Evolutionary conservation across 2,329 filamentous ascomycete species (phyloP).

Genomic region (Arthrobotrys pseudoclavata): DNA sequence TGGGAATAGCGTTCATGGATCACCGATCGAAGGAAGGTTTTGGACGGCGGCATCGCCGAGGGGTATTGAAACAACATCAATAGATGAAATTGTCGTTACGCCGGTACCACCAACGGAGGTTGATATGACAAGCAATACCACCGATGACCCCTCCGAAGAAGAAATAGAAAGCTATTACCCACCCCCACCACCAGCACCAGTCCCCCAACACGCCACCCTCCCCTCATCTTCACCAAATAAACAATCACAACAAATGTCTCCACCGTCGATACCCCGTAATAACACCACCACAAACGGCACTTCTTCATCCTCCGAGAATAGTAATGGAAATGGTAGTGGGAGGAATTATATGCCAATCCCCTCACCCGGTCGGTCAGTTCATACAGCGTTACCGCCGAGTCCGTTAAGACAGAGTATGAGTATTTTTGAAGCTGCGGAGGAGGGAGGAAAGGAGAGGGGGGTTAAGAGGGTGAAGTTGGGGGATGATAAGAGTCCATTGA

Average conservation of each 20-base stretch:
- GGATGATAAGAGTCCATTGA: conserved; percentile 42
- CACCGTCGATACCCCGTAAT: conserved; percentile 11
- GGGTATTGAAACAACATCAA: neutral
- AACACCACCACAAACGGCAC: neutral
- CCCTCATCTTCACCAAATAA: conserved; percentile 34
- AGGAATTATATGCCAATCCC: conserved; percentile 56
- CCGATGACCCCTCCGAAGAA: conserved; percentile 7
- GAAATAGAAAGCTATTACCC: conserved; percentile 29
- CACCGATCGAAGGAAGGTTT: conserved; percentile 39
- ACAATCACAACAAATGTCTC: conserved; percentile 39
- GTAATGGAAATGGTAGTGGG: neutral
- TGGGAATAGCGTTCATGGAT: conserved; percentile 30
- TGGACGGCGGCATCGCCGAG: conserved; percentile 15
- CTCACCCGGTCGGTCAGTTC: conserved; percentile 38
- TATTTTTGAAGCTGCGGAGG: conserved; percentile 38
- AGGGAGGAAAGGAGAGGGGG: conserved; percentile 7
- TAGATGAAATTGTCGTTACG: conserved; percentile 25
- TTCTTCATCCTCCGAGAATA: neutral
- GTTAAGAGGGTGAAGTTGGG: conserved; percentile 44
- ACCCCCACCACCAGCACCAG: conserved; percentile 40
- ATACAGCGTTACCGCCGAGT: conserved; percentile 49
- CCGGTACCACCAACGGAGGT: neutral
- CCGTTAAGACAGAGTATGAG: conserved; percentile 59
- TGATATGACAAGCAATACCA: neutral
- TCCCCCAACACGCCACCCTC: conserved; percentile 54